Percentiles rank a stretch among this genome's conserved stretches.
Evolutionary conservation across 345 rosid species (phyloP).

Genomic region (Orychophragmus violaceus): DNA sequence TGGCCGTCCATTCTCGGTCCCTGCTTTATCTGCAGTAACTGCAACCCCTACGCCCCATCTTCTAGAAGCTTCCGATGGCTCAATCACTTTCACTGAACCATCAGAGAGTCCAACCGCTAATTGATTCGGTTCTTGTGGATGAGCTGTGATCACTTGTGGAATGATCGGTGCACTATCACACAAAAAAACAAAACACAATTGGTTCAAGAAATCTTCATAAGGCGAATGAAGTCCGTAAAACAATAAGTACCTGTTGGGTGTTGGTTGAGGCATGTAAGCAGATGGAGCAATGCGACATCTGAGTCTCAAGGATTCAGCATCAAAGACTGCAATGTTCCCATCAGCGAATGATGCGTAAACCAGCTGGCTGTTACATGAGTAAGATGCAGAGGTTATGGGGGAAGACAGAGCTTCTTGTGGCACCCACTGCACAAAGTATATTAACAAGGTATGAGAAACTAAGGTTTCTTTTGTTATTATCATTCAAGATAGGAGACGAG

Average conservation of each 20-base stretch:
- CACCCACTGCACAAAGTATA: conserved; percentile 63
- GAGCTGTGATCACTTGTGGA: conserved; percentile 73
- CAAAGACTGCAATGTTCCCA: conserved; percentile 74
- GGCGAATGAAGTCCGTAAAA: not conserved
- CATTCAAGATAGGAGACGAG: not conserved
- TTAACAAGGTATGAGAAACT: not conserved
- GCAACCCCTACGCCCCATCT: conserved; percentile 75
- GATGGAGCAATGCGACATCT: conserved; percentile 74
- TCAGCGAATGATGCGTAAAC: conserved; percentile 67
- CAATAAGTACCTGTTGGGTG: conserved; percentile 46
- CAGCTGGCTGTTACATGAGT: conserved; percentile 79
- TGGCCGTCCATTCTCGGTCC: conserved; percentile 52
- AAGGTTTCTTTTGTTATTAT: not conserved
- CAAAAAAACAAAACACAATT: not conserved
- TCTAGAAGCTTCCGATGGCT: conserved; percentile 66
- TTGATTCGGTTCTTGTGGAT: conserved; percentile 72
- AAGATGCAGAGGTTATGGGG: conserved; percentile 63
- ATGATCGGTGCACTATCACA: conserved; percentile 55
- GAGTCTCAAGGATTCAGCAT: conserved; percentile 63
- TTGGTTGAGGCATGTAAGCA: conserved; percentile 48
- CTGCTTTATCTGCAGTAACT: conserved; percentile 54
- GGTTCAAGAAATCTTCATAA: not conserved
- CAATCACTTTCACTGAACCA: conserved; percentile 79
- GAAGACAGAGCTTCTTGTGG: conserved; percentile 72
- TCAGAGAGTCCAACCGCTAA: conserved; percentile 69